Evolutionary conservation across 495 filamentous ascomycete genomes (phyloP).

Genomic region (Xylaria grammica): DNA sequence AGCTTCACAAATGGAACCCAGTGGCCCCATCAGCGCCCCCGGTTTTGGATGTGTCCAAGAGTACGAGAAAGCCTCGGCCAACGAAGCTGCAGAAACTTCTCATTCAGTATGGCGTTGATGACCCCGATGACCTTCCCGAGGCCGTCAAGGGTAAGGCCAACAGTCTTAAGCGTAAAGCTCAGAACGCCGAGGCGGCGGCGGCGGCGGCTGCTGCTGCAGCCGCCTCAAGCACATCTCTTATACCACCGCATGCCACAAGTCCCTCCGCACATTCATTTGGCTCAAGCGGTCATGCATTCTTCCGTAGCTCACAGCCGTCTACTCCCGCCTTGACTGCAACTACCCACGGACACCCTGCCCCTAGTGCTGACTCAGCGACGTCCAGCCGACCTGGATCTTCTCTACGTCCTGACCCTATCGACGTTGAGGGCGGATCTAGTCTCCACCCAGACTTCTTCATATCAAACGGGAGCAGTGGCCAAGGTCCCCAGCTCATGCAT

Average conservation of each 20-base stretch:
- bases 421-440: slow-evolving; percentile 33
- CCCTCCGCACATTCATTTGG: slow-evolving; percentile 42
- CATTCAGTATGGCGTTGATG: slow-evolving; percentile 80
- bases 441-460: slow-evolving; percentile 46
- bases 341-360: slow-evolving; percentile 42
- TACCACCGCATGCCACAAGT: slow-evolving; percentile 41
- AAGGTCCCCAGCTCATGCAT: slow-evolving; percentile 40
- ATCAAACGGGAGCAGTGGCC: slow-evolving; percentile 33
- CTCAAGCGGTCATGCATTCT: slow-evolving; percentile 40
- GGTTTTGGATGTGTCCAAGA: slow-evolving; percentile 80
- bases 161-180: slow-evolving; percentile 62
- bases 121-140: slow-evolving; percentile 86
- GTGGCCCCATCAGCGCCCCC: slow-evolving; percentile 87
- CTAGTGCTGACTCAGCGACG: slow-evolving; percentile 36
- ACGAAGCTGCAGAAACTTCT: slow-evolving; percentile 98
- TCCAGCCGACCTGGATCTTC: slow-evolving; percentile 41
- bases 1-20: slow-evolving; percentile 94
- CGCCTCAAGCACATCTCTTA: slow-evolving; percentile 24
- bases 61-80: slow-evolving; percentile 94
- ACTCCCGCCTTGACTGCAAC: slow-evolving; percentile 44
- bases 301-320: slow-evolving; percentile 45
- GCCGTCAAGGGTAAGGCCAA: slow-evolving; percentile 77
- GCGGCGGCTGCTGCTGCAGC: slow-evolving; percentile 24
- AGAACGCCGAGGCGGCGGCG: slow-evolving; percentile 50
- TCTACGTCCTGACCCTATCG: slow-evolving; percentile 39